These are phyloP conservation scores for Globisporangium irregulare DNA, from an alignment of 352 stramenopile species.

Conservation along the genomic window DNA sequence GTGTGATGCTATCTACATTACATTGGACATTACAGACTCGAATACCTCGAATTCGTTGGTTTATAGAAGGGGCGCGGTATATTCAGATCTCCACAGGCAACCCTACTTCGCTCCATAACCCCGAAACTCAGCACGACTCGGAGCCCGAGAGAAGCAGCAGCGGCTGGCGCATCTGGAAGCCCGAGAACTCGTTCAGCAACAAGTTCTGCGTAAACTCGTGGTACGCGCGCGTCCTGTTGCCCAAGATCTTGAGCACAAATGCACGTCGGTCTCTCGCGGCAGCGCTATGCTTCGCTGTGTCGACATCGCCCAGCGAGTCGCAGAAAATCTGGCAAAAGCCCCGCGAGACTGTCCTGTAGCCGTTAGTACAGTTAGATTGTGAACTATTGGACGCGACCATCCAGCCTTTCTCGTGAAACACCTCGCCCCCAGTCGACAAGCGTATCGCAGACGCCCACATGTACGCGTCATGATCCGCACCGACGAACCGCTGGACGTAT, in stretches of 20 bases:
- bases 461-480: not conserved
- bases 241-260: slow-evolving; percentile 8
- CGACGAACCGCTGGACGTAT: slow-evolving; percentile 2
- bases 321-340: slow-evolving; percentile 7
- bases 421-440: not conserved
- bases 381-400: slow-evolving; percentile 3
- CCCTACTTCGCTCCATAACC: too few relatives aligned
- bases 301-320: not conserved
- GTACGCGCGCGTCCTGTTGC: not conserved
- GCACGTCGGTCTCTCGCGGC: not conserved
- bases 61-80: too few relatives aligned
- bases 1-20: too few relatives aligned
- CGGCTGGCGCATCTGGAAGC: not conserved
- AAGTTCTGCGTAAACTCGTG: slow-evolving; percentile 1
- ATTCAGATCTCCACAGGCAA: too few relatives aligned
- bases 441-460: slow-evolving; percentile 9
- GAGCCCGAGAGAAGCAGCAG: not conserved
- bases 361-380: not conserved
- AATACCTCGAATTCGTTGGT: too few relatives aligned
- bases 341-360: not conserved
- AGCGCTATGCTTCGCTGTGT: not conserved
- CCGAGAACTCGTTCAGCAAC: slow-evolving; percentile 1
- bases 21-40: too few relatives aligned
- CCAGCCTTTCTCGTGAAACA: slow-evolving; percentile 14
- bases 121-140: not conserved